phyloP scores from a whole-genome alignment of 176 grass and related monocot species.

The Phoenix roebelenii region DNA sequence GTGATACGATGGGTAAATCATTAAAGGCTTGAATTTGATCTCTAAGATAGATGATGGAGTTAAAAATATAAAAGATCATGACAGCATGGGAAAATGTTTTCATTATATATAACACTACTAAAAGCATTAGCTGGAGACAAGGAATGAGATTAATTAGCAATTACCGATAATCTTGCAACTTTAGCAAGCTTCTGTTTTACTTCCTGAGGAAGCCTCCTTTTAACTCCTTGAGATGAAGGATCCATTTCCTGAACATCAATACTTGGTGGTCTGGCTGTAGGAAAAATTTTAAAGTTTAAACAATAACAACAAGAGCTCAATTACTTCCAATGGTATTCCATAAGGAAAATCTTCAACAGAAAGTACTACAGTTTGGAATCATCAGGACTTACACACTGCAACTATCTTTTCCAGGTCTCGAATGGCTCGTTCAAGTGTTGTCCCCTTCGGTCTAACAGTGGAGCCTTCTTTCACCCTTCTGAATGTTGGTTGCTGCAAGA shows the following conservation, averaged over 20 bases:
- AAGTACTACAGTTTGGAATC: slow-evolving; percentile 1
- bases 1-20: no score
- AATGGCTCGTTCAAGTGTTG: slow-evolving; percentile 90
- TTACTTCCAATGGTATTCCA: slow-evolving; percentile 14
- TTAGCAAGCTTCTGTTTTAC: slow-evolving; percentile 93
- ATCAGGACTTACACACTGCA: slow-evolving; percentile 60
- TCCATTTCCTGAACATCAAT: slow-evolving; percentile 75
- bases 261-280: slow-evolving; percentile 59
- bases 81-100: no score
- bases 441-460: slow-evolving; percentile 79
- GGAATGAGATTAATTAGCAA: slow-evolving; percentile 21
- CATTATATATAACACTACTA: neutral
- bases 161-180: slow-evolving; percentile 98
- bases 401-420: slow-evolving; percentile 83
- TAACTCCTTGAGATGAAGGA: slow-evolving; percentile 57
- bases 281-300: slow-evolving; percentile 23
- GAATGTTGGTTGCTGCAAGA: slow-evolving; percentile 40
- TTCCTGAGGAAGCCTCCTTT: slow-evolving; percentile 85
- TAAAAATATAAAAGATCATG: no score
- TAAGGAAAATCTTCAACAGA: slow-evolving; percentile 12
- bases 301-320: slow-evolving; percentile 16
- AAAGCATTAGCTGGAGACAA: neutral
- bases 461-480: slow-evolving; percentile 56
- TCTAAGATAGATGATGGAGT: no score
- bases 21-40: no score